Evolutionary conservation across 1,139 yeast genomes (phyloP), one percentile per base, ranked within the genome.

Genomic region (Ashbya aceris): DNA sequence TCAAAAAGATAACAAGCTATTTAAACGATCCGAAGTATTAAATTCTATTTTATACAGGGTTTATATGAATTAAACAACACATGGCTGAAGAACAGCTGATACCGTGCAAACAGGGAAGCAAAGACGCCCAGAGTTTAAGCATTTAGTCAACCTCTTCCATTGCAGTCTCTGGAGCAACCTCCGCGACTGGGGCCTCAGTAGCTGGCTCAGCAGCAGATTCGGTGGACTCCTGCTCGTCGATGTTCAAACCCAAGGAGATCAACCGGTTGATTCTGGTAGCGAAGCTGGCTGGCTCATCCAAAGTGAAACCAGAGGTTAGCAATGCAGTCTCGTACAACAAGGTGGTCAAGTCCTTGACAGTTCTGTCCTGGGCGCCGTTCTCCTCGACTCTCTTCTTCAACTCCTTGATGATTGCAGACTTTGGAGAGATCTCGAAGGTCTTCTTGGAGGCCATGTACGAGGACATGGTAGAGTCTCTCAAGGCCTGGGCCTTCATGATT

Each of bases 401-500:
- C 73, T 91, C 98, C 73, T 74, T 81, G 69, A 93, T 91, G 67
- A 91, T 91, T 53, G 95, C 71, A 56, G 97, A 89, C 69, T 78
- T 83, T 73, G 99, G 97, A 64, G 97, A 91, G 61, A 91, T 87
- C 77, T 93, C 99, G 64, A 91, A 86, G 61, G 93, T 91, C 83
- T 91, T 91, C 87, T 93, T 93, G 46, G 98, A 91, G 38, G 98
- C 83, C 99, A 91, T 93, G 93, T 91, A 91, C 51, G 96, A 80
- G 40, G 97, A 87, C 98, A 93, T 91, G 59, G 95, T 79, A 59
- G 95, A 84, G 71, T 91, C 98, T 76, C 98, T 89, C 63, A 91
- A 78, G 61, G 99, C 98, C 77, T 91, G 99, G 52, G 98, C 98
- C 79, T 91, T 91, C 99, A 91, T 93, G 77, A 91, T 91, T 83